Evolutionary conservation across 768 basidiomycete genomes (phyloP).

Genomic region (Coprinopsis cinerea): DNA sequence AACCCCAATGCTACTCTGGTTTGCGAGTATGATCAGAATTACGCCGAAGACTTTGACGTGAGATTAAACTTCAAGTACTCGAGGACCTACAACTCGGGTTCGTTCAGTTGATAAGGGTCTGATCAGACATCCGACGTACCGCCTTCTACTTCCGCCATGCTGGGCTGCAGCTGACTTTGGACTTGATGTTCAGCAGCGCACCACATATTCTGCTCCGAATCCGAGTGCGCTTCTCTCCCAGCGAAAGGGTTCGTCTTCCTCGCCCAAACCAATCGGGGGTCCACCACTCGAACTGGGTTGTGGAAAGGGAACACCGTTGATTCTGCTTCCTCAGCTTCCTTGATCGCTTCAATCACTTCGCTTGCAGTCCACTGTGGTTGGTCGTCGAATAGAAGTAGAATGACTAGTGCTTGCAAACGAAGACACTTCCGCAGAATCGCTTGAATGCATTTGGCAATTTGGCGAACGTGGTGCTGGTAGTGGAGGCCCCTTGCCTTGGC

Average conservation of each 20-base stretch:
- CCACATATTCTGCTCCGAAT: constrained; percentile 8
- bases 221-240: constrained; percentile 1
- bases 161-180: not conserved
- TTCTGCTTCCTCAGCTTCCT: not conserved
- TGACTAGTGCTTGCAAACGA: constrained; percentile 1
- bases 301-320: constrained; percentile 5
- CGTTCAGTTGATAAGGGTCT: too few species aligned
- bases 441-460: not conserved
- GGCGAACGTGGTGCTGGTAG: not conserved
- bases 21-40: too few species aligned
- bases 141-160: not conserved
- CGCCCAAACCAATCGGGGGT: constrained; percentile 4
- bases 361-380: not conserved
- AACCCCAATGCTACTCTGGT: too few species aligned
- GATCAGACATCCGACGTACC: too few species aligned
- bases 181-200: not conserved
- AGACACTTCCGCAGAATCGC: not conserved
- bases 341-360: not conserved
- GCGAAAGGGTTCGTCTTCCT: constrained; percentile 2
- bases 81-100: too few species aligned
- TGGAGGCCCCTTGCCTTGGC: not conserved
- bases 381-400: not conserved
- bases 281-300: not conserved
- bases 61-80: too few species aligned
- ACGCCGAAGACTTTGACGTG: too few species aligned